Conservation (phyloP, 2,329 filamentous ascomycete species). For the Curvularia verruculosa region DNA sequence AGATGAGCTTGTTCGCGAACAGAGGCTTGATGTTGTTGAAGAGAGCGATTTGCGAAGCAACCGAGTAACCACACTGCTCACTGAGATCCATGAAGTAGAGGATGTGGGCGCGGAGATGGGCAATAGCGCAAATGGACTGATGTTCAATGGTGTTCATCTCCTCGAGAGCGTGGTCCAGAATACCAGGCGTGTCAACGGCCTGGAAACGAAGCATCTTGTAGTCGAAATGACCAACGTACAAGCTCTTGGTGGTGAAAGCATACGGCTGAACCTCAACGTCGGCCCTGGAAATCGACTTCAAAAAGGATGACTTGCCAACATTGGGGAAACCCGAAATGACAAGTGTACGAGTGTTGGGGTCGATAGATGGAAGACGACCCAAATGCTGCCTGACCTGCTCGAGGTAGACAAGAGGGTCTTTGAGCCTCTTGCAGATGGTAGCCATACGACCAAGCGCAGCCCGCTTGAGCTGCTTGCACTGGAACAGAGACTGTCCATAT, state of each 20-base stretch:
- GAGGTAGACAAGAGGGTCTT: conserved; percentile 92
- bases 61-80: conserved; percentile 94
- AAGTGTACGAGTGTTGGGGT: conserved; percentile 94
- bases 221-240: conserved; percentile 98
- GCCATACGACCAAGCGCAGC: conserved; percentile 98
- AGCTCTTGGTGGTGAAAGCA: conserved; percentile 95
- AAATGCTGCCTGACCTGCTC: conserved; percentile 97
- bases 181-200: conserved; percentile 98
- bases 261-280: conserved; percentile 98
- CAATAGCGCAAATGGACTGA: conserved; percentile 97
- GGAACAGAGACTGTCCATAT: conserved; percentile 89
- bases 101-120: conserved; percentile 92
- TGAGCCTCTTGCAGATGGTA: conserved; percentile 91
- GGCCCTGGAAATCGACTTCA: conserved; percentile 88
- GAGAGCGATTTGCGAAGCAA: conserved; percentile 88
- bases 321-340: conserved; percentile 98
- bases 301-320: conserved; percentile 88
- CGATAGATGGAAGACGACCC: conserved; percentile 96
- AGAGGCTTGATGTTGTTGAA: conserved; percentile 94
- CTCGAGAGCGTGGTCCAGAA: conserved; percentile 94
- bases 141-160: conserved; percentile 99
- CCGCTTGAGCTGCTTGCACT: conserved; percentile 98
- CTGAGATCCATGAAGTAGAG: conserved; percentile 98
- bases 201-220: conserved; percentile 91
- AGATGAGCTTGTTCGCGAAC: conserved; percentile 96